phyloP scores from a whole-genome alignment of 75 land plant genomes.

The Gnetum montanum region DNA sequence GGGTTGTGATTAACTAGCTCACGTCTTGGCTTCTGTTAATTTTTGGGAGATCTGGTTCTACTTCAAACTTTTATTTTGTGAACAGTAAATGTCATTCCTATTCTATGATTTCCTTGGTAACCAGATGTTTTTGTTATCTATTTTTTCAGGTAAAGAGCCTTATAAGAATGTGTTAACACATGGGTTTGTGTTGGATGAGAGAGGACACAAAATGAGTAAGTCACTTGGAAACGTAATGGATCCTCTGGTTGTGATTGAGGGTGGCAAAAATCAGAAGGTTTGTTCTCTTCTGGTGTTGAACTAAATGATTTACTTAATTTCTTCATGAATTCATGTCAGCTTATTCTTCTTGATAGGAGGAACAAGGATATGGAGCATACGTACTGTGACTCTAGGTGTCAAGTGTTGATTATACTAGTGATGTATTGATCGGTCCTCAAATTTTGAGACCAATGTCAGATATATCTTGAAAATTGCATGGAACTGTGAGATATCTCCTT shows the following conservation, averaged over 20 bases:
- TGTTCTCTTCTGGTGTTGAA: not conserved
- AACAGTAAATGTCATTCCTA: too few species aligned
- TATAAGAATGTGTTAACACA: constrained; percentile 86
- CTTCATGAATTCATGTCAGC: not conserved
- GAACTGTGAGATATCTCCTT: constrained; percentile 82
- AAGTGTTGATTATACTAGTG: constrained; percentile 95
- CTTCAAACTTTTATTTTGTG: too few species aligned
- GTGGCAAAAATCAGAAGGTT: constrained; percentile 83
- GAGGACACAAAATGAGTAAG: constrained; percentile 94
- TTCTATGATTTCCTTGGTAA: too few species aligned
- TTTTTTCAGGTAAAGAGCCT: constrained; percentile 86
- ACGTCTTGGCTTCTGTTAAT: too few species aligned
- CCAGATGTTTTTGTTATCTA: too few species aligned
- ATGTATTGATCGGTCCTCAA: constrained; percentile 85
- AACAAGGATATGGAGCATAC: constrained; percentile 96
- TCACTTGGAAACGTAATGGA: constrained; percentile 96
- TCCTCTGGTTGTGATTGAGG: constrained; percentile 70
- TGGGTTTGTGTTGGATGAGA: constrained; percentile 98
- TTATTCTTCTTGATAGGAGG: constrained; percentile 30
- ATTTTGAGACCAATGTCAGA: constrained; percentile 92
- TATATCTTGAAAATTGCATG: constrained; percentile 81
- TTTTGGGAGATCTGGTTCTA: too few species aligned
- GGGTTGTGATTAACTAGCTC: too few species aligned
- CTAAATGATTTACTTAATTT: not conserved
- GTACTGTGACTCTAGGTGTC: constrained; percentile 95